Evolutionary conservation across 768 basidiomycete species (phyloP).

Genomic region (Rhizopogon salebrosus): DNA sequence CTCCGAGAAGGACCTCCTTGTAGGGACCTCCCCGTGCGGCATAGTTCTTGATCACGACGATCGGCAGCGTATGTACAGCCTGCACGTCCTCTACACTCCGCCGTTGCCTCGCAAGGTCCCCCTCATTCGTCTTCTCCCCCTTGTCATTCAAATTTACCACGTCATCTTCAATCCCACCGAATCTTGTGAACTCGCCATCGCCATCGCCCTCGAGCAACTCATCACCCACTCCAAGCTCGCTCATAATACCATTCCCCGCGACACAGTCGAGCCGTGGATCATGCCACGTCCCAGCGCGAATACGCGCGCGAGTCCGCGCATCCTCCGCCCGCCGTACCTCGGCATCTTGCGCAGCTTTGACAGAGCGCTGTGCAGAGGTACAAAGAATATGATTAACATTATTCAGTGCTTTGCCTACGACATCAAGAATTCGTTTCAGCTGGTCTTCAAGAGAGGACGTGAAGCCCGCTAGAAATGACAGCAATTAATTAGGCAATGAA

Average conservation of each 20-base stretch:
- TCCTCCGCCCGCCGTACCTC: slow-evolving; percentile 34
- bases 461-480: slow-evolving; percentile 61
- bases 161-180: slow-evolving; percentile 6
- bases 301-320: slow-evolving; percentile 36
- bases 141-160: slow-evolving; percentile 6
- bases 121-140: slow-evolving; percentile 25
- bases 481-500: not conserved
- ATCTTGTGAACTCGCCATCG: slow-evolving; percentile 27
- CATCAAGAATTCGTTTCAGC: slow-evolving; percentile 77
- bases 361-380: slow-evolving; percentile 34
- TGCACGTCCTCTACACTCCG: slow-evolving; percentile 39
- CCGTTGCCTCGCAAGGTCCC: slow-evolving; percentile 25
- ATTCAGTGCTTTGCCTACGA: slow-evolving; percentile 69
- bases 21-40: slow-evolving; percentile 48
- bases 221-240: slow-evolving; percentile 80
- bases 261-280: slow-evolving; percentile 83
- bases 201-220: slow-evolving; percentile 45
- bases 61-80: slow-evolving; percentile 62
- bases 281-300: slow-evolving; percentile 70
- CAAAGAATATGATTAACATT: slow-evolving; percentile 51
- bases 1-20: slow-evolving; percentile 68
- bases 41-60: slow-evolving; percentile 84
- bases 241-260: slow-evolving; percentile 82
- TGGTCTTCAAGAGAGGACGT: slow-evolving; percentile 77
- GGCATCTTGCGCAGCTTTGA: slow-evolving; percentile 33